These are phyloP conservation scores for Poa pratensis DNA, from an alignment of 176 grass and related monocot genomes.

Conservation along the genomic window DNA sequence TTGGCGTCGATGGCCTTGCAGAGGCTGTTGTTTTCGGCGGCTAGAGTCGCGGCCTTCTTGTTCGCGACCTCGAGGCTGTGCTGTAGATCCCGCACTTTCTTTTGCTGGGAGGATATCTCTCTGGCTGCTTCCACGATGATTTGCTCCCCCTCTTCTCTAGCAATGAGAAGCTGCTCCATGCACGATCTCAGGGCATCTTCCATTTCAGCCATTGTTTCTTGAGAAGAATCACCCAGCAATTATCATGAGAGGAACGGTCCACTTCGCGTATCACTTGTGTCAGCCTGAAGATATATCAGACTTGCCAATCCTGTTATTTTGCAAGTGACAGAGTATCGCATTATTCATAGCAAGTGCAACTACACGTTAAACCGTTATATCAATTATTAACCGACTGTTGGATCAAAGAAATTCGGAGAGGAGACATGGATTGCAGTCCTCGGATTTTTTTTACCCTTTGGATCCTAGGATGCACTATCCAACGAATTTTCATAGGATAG, in stretches of 20 bases:
- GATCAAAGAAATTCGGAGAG: not conserved
- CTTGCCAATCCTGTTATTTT: not conserved
- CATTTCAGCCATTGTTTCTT: slow-evolving; percentile 47
- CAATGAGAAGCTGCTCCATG: slow-evolving; percentile 59
- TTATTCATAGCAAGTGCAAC: not conserved
- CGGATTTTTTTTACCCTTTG: not conserved
- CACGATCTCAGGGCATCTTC: slow-evolving; percentile 58
- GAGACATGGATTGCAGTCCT: not conserved
- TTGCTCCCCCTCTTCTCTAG: slow-evolving; percentile 72
- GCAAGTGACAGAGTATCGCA: not conserved
- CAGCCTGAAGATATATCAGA: not conserved
- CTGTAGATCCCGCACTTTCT: slow-evolving; percentile 52
- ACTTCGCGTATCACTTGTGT: not conserved
- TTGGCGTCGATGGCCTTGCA: slow-evolving; percentile 50
- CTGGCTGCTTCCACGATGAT: slow-evolving; percentile 59
- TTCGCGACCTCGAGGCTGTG: slow-evolving; percentile 49
- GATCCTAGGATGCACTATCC: not conserved
- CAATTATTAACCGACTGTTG: not conserved
- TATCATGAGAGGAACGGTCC: slow-evolving; percentile 30
- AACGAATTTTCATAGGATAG: not conserved
- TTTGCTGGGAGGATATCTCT: slow-evolving; percentile 63
- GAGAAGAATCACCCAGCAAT: slow-evolving; percentile 2
- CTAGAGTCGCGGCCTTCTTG: slow-evolving; percentile 57
- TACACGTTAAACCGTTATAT: not conserved
- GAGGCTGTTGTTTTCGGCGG: slow-evolving; percentile 61